These are phyloP conservation scores for Exophiala alcalophila DNA, from an alignment of 2,329 filamentous ascomycete species.

Conservation along the genomic window DNA sequence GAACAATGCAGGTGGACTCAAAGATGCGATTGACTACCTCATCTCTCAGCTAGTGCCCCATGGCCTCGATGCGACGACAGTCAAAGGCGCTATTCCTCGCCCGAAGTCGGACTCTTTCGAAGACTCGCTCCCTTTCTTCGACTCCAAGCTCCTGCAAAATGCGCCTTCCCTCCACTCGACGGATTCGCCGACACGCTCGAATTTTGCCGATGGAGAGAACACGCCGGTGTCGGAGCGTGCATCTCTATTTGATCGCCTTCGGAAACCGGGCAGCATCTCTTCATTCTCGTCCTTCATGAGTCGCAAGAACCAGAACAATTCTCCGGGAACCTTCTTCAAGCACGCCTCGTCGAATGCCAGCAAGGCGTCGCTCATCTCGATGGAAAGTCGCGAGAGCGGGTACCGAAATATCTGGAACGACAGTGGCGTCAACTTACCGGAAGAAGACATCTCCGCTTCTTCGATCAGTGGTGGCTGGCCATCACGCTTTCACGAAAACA, in stretches of 20 bases:
- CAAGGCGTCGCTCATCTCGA: constrained; percentile 91
- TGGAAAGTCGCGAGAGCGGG: constrained; percentile 91
- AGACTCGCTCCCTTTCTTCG: constrained; percentile 92
- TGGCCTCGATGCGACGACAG: constrained; percentile 79
- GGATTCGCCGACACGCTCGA: constrained; percentile 83
- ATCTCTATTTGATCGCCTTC: constrained; percentile 84
- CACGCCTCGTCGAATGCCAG: constrained; percentile 83
- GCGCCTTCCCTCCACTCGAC: constrained; percentile 76
- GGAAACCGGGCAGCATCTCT: constrained; percentile 91
- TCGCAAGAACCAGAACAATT: constrained; percentile 89
- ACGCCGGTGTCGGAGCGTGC: constrained; percentile 65
- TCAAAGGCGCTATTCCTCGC: constrained; percentile 94
- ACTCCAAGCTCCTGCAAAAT: constrained; percentile 93
- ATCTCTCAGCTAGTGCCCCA: constrained; percentile 80
- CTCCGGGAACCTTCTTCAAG: constrained; percentile 86
- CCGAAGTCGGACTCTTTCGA: constrained; percentile 99
- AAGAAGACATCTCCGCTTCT: constrained; percentile 67
- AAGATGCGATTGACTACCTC: constrained; percentile 93
- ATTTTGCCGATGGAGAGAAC: constrained; percentile 68
- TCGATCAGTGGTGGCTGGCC: constrained; percentile 59
- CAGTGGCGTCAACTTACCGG: constrained; percentile 87
- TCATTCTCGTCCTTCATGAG: constrained; percentile 95
- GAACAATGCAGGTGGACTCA: constrained; percentile 92
- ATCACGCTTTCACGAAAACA: constrained; percentile 57
- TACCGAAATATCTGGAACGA: constrained; percentile 99